Conservation (phyloP, 768 basidiomycete species). For the Amanita brunnescens region DNA sequence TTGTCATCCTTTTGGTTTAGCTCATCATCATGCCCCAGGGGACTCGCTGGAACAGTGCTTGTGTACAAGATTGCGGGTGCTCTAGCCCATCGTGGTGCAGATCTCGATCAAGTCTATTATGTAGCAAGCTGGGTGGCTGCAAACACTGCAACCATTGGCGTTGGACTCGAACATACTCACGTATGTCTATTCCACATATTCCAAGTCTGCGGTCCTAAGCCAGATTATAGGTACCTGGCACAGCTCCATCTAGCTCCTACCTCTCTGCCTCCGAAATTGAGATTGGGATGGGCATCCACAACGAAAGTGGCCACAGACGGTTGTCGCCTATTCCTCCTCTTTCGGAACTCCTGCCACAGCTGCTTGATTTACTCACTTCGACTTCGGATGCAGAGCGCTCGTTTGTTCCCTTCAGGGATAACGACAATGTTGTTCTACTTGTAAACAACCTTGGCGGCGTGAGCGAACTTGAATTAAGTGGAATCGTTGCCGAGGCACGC, state of each 20-base stretch:
- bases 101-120: slow-evolving; percentile 58
- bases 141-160: slow-evolving; percentile 76
- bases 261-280: slow-evolving; percentile 64
- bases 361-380: slow-evolving; percentile 65
- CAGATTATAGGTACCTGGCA: slow-evolving; percentile 61
- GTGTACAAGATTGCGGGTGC: slow-evolving; percentile 92
- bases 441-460: slow-evolving; percentile 86
- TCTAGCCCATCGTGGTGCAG: slow-evolving; percentile 56
- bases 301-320: slow-evolving; percentile 69
- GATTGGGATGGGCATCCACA: slow-evolving; percentile 89
- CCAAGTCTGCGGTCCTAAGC: neutral
- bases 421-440: slow-evolving; percentile 68
- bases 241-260: slow-evolving; percentile 45
- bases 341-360: slow-evolving; percentile 55
- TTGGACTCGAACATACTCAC: slow-evolving; percentile 84
- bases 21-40: slow-evolving; percentile 37
- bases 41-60: slow-evolving; percentile 71
- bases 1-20: neutral
- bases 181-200: slow-evolving; percentile 29
- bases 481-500: slow-evolving; percentile 54
- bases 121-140: slow-evolving; percentile 57
- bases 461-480: slow-evolving; percentile 74
- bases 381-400: slow-evolving; percentile 69
- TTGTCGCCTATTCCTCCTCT: slow-evolving; percentile 66
- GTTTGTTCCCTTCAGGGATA: slow-evolving; percentile 61